Percentiles rank a stretch among this genome's conserved stretches.
Conservation (phyloP, 2,329 filamentous ascomycete species). For the Calcarisporium arbuscula region DNA sequence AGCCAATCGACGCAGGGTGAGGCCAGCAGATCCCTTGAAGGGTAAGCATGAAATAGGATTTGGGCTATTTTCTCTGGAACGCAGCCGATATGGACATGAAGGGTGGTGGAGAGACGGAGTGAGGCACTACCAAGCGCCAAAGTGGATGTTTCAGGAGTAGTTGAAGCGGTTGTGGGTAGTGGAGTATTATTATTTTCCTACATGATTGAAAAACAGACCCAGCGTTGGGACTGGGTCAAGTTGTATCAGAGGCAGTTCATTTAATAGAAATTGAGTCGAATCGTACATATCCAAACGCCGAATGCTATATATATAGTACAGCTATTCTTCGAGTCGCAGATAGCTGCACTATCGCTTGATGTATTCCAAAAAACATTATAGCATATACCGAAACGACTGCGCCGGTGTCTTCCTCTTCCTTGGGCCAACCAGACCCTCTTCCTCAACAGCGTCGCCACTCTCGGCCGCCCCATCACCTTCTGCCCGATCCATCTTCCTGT, state of each 20-base stretch:
- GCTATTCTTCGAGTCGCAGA: too few species aligned
- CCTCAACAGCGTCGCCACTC: constrained; percentile 25
- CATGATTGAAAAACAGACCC: too few species aligned
- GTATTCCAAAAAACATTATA: too few species aligned
- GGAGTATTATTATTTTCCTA: too few species aligned
- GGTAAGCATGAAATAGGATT: constrained; percentile 18
- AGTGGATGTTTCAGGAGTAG: constrained; percentile 21
- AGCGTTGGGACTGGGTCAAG: too few species aligned
- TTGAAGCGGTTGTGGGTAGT: neutral
- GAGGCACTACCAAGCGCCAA: constrained; percentile 23
- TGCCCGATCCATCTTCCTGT: constrained; percentile 35
- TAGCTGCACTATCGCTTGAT: too few species aligned
- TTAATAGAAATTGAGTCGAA: too few species aligned
- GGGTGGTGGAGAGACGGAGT: constrained; percentile 31
- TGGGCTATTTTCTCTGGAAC: constrained; percentile 18
- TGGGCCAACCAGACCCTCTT: constrained; percentile 32
- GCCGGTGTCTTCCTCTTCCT: constrained; percentile 14
- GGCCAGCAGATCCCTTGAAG: constrained; percentile 16
- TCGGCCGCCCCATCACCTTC: constrained; percentile 19
- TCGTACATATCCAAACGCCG: too few species aligned
- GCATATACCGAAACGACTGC: constrained; percentile 39
- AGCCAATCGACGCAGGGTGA: constrained; percentile 17
- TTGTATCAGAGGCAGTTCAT: too few species aligned
- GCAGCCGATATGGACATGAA: constrained; percentile 15
- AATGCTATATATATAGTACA: too few species aligned